A percentile compares a stretch with the other conserved stretches of the same genome.
These are phyloP conservation scores for Dactylis glomerata DNA, from an alignment of 176 grass and related monocot genomes.

Conservation along the genomic window DNA sequence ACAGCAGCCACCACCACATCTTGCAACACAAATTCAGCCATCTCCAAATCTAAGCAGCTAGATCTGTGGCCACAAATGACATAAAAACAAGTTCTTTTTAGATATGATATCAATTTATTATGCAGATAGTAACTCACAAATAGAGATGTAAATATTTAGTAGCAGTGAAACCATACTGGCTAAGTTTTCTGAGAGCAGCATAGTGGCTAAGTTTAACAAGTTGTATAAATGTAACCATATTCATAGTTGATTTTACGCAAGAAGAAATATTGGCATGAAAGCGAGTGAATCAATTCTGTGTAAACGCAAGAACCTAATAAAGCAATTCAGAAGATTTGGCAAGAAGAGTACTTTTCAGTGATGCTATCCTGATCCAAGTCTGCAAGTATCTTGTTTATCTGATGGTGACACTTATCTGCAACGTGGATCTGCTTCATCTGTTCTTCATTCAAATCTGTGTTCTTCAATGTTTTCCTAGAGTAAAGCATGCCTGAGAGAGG, in stretches of 20 bases:
- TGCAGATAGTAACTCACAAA: neutral
- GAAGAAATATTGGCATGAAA: neutral
- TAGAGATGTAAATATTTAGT: constrained; percentile 17
- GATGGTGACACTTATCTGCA: constrained; percentile 57
- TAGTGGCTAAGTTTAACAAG: neutral
- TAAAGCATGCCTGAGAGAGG: constrained; percentile 88
- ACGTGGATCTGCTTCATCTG: constrained; percentile 62
- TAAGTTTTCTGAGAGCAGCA: neutral
- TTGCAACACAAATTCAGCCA: constrained; percentile 75
- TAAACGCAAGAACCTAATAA: constrained; percentile 14
- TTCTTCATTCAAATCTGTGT: constrained; percentile 62
- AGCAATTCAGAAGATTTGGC: neutral
- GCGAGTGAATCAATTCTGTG: too few relatives aligned
- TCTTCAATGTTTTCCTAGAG: constrained; percentile 59
- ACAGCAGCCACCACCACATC: constrained; percentile 76
- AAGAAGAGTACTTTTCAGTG: constrained; percentile 60
- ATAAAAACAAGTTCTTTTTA: neutral
- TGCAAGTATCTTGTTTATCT: constrained; percentile 80
- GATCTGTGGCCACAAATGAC: constrained; percentile 25
- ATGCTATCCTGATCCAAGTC: constrained; percentile 82
- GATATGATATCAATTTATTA: neutral
- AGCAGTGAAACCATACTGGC: neutral
- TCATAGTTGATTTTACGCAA: neutral
- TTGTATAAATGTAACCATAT: neutral
- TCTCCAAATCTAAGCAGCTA: constrained; percentile 91